These are phyloP conservation scores for Populus hybrid DNA, from an alignment of 441 rosid genomes.

Conservation along the genomic window DNA sequence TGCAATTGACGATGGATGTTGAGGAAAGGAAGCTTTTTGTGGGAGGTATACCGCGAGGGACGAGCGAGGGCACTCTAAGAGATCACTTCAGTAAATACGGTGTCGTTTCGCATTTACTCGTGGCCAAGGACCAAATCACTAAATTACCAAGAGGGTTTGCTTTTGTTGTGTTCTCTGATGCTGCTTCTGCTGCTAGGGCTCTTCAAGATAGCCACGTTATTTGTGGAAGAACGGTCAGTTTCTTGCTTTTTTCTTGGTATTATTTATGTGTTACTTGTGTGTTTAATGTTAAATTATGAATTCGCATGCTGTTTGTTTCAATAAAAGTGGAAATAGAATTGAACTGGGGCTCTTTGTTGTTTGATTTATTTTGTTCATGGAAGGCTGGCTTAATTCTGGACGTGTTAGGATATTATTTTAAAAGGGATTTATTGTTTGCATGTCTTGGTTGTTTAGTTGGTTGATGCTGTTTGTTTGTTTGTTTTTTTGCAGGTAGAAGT, in stretches of 20 bases:
- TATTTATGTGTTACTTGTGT: neutral
- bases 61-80: slow-evolving; percentile 51
- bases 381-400: neutral
- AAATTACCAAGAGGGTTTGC: slow-evolving; percentile 64
- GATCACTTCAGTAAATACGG: slow-evolving; percentile 72
- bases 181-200: slow-evolving; percentile 48
- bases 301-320: neutral
- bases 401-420: neutral
- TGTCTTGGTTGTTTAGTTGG: slow-evolving; percentile 9
- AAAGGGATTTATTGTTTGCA: neutral
- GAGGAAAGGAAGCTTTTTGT: slow-evolving; percentile 62
- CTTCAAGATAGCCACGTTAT: slow-evolving; percentile 55
- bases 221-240: slow-evolving; percentile 66
- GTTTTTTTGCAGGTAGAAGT: slow-evolving; percentile 61
- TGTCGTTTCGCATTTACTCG: slow-evolving; percentile 41
- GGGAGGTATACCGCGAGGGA: slow-evolving; percentile 65
- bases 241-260: neutral
- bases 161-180: slow-evolving; percentile 63
- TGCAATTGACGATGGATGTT: slow-evolving; percentile 36
- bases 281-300: neutral
- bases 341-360: neutral
- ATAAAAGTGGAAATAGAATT: neutral
- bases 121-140: slow-evolving; percentile 53
- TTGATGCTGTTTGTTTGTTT: neutral
- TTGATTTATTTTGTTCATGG: neutral